phyloP scores from a whole-genome alignment of 345 rosid species.

The Gossypium anomalum region DNA sequence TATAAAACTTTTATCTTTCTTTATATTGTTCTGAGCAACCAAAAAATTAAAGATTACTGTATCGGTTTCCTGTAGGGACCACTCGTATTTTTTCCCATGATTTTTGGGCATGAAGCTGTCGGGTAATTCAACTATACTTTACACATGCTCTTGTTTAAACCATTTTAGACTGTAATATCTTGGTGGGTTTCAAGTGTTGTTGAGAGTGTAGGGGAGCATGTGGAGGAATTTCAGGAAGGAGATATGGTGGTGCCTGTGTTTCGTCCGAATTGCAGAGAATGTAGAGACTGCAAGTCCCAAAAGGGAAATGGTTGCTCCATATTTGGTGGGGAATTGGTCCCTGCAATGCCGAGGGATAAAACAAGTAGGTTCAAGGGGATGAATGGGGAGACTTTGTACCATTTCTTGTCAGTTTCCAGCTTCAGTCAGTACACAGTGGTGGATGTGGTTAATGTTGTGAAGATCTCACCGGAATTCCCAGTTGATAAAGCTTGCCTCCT shows the following conservation, averaged over 20 bases:
- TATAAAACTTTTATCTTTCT: background rate
- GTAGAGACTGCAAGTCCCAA: slow-evolving; percentile 47
- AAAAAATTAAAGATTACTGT: background rate
- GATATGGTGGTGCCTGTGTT: slow-evolving; percentile 59
- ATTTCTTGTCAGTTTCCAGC: slow-evolving; percentile 56
- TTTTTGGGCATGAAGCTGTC: slow-evolving; percentile 72
- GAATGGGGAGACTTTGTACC: slow-evolving; percentile 48
- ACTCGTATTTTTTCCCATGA: slow-evolving; percentile 39
- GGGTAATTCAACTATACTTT: slow-evolving; percentile 36
- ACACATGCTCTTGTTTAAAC: too few species aligned
- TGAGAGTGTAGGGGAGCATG: slow-evolving; percentile 67
- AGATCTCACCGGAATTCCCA: slow-evolving; percentile 35
- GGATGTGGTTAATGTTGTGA: slow-evolving; percentile 50
- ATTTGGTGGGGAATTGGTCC: background rate
- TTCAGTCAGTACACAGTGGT: slow-evolving; percentile 67
- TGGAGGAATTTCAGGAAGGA: slow-evolving; percentile 50
- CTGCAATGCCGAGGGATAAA: slow-evolving; percentile 46
- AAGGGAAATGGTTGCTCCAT: slow-evolving; percentile 50
- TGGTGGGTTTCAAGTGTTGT: slow-evolving; percentile 37
- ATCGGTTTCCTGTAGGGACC: slow-evolving; percentile 39
- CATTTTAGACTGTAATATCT: background rate
- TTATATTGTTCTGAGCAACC: background rate
- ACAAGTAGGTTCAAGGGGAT: slow-evolving; percentile 47
- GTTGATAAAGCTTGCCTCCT: slow-evolving; percentile 55
- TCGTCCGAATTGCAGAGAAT: slow-evolving; percentile 45